Evolutionary conservation across 139 green algal species (phyloP).

Genomic region (Yamagishiella unicocca): DNA sequence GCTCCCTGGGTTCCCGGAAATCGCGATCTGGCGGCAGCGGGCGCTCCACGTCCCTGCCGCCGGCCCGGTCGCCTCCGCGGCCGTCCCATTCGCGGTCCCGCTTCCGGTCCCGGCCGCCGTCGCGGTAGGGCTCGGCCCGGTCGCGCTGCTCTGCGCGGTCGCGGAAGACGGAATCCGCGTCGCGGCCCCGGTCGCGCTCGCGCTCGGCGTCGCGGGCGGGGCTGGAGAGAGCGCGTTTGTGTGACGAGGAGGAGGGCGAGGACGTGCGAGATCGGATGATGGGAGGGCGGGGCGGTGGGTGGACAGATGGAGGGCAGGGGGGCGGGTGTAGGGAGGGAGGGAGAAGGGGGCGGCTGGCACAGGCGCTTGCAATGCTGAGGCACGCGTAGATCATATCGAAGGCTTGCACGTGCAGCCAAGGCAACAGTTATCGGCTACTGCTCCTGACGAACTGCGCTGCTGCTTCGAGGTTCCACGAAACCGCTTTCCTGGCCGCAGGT

Average conservation of each 20-base stretch:
- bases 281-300: no score
- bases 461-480: no score
- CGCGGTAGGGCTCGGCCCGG: not conserved
- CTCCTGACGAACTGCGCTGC: no score
- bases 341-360: not conserved
- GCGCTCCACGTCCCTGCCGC: not conserved
- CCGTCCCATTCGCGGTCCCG: not conserved
- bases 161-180: slow-evolving; percentile 22
- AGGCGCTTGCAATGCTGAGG: not conserved
- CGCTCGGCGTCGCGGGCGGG: slow-evolving; percentile 12
- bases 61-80: not conserved
- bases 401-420: no score
- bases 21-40: not conserved
- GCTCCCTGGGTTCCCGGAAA: slow-evolving; percentile 3
- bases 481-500: no score
- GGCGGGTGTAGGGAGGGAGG: not conserved
- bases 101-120: not conserved
- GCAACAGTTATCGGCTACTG: no score
- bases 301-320: not conserved
- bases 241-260: no score
- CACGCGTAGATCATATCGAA: no score
- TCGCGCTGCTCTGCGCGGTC: slow-evolving; percentile 6
- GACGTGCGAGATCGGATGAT: no score
- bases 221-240: no score
- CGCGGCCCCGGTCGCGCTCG: slow-evolving; percentile 3